Evolutionary conservation across 495 filamentous ascomycete species (phyloP), one percentile per base, ranked within the genome.

Genomic region (Aspergillus baeticus): DNA sequence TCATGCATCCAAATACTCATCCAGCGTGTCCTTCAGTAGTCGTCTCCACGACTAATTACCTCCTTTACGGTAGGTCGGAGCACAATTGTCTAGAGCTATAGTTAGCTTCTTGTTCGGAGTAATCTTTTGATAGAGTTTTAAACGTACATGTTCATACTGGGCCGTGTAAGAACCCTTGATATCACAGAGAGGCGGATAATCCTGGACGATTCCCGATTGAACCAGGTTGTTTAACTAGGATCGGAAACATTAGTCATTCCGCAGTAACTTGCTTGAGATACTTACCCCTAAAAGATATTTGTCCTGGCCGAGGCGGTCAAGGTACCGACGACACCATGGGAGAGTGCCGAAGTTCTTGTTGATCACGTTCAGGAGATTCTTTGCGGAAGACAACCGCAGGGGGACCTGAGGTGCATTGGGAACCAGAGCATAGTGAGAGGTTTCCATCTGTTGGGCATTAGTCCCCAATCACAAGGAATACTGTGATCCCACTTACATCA

Each of bases 121-220:
- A 6, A 17, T 34, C 10, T 14, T 10, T 0, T 22, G 2, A 52
- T 11, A 39, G 10, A 23, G 7, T 17, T 5, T 37, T 33, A 70
- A 20, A 75, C 88, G 81, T 76, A 94, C 91, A 80, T 97, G 92
- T 81, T 97, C 92, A 65, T 79, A 96, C 72, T 97, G 92, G 58
- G 92, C 92, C 17, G 92, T 96, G 69, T 94, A 97, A 18, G 89
- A 93, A 51, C 92, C 92, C 84, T 96, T 96, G 74, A 91, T 85
- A 77, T 97, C 92, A 56, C 86, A 85, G 42, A 97, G 78, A 18
- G 92, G 92, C 2, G 91, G 91, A 66, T 97, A 96, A 37, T 87
- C 84, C 70, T 96, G 89, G 20, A 97, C 89, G 62, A 97, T 90
- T 11, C 91, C 92, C 47, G 80, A 83, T 8, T 81, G 77, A 15